Evolutionary conservation across 129 eudicot genomes (phyloP).

Genomic region (Apium graveolens): DNA sequence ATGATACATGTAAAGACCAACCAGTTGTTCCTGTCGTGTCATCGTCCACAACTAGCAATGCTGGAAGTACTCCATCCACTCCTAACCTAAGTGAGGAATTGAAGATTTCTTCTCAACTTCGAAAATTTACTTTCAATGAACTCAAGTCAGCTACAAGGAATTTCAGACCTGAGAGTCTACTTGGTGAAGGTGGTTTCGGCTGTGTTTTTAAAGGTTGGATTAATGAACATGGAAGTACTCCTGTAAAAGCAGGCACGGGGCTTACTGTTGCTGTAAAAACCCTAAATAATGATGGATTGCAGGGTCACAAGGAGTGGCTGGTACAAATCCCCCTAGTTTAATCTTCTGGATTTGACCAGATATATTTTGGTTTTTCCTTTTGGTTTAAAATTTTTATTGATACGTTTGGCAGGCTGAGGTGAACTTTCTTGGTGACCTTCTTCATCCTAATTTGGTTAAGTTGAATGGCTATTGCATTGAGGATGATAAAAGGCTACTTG

Average conservation of each 20-base stretch:
- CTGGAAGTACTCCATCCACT: slow-evolving; percentile 64
- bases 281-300: slow-evolving; percentile 89
- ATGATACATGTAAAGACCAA: slow-evolving; percentile 58
- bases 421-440: slow-evolving; percentile 87
- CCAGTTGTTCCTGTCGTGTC: slow-evolving; percentile 67
- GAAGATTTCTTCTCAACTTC: slow-evolving; percentile 75
- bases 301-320: slow-evolving; percentile 99
- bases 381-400: background rate
- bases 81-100: slow-evolving; percentile 63
- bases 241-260: slow-evolving; percentile 81
- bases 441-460: slow-evolving; percentile 87
- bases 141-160: slow-evolving; percentile 82
- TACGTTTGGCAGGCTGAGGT: slow-evolving; percentile 72
- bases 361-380: background rate
- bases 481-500: slow-evolving; percentile 93
- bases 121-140: slow-evolving; percentile 66
- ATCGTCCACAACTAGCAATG: slow-evolving; percentile 67
- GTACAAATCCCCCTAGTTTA: slow-evolving; percentile 25
- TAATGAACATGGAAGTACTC: slow-evolving; percentile 58
- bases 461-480: slow-evolving; percentile 89
- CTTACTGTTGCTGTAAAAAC: slow-evolving; percentile 94
- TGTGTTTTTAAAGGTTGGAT: slow-evolving; percentile 97
- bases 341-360: background rate
- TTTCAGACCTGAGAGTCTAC: slow-evolving; percentile 84
- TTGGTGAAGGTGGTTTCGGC: slow-evolving; percentile 98